Evolutionary conservation across 2,329 filamentous ascomycete species (phyloP), one percentile per base, ranked within the genome.

Genomic region (Lizonia empirigonia): DNA sequence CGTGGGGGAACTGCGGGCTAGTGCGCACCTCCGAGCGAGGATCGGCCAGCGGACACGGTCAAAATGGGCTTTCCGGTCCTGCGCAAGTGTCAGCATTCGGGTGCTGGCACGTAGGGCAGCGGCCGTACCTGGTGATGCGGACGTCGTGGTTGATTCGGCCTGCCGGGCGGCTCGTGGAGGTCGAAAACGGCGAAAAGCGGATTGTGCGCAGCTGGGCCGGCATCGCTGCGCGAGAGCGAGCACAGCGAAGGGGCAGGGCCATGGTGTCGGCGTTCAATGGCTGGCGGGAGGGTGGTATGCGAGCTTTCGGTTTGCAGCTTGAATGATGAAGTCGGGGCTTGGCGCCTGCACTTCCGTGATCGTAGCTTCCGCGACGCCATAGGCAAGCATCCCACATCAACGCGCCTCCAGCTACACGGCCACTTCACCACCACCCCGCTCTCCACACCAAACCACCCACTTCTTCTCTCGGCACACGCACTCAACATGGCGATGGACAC

Each of bases 41-140:
- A 92, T 69, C 91, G 94, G 63, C 94, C 94, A 78, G 93, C 93
- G 71, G 92, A 86, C 50, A 88, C 81, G 69, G 91, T 88, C 71
- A 97, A 79, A 67, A 97, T 92, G 56, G 94, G 93, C 82, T 96
- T 97, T 76, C 94, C 94, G 51, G 94, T 99, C 69, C 94, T 65
- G 34, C 19, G 13, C 35, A 26, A 7, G 18, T 8, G 44, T 65
- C 33, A 64, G 60, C 47, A 44, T 22, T n/a, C 22, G n/a, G 19
- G 20, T 18, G 7, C 7, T 23, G 7, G 24, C 16, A 15, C 26
- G 34, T 19, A 26, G 47, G 33, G 26, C 38, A 37, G 33, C 27
- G 10, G 44, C 18, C 23, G 34, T 58, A 63, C 63, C 63, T 85
- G 56, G 93, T 96, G 71, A 99, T 96, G 69, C 89, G 82, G 70